A percentile compares a stretch with the other conserved stretches of the same genome.
Evolutionary conservation across 768 basidiomycete species (phyloP).

Genomic region (Cystoderma amianthinum): DNA sequence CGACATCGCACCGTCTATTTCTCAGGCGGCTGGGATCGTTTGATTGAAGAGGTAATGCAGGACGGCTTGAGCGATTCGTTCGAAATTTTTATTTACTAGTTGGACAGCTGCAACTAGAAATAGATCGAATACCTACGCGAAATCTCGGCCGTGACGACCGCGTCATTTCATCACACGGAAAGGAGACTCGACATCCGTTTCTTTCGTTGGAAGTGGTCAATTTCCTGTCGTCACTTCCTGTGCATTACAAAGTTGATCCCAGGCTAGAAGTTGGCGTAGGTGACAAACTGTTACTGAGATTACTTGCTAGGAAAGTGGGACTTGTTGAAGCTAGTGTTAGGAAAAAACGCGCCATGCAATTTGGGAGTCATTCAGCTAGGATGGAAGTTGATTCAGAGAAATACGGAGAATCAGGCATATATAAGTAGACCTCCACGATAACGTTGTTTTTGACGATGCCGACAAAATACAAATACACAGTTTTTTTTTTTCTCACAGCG

Average conservation of each 20-base stretch:
- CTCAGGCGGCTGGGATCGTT: constrained; percentile 61
- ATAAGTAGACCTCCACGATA: too few relatives aligned
- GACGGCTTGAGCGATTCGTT: too few relatives aligned
- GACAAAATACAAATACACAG: too few relatives aligned
- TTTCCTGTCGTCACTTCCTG: constrained; percentile 73
- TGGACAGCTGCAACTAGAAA: constrained; percentile 88
- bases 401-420: constrained; percentile 41
- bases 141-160: constrained; percentile 96
- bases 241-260: constrained; percentile 79
- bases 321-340: constrained; percentile 64
- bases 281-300: constrained; percentile 81
- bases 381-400: constrained; percentile 58
- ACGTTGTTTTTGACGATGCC: too few relatives aligned
- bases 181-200: constrained; percentile 90
- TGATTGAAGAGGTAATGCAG: constrained; percentile 78
- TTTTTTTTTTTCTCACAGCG: too few relatives aligned
- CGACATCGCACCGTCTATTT: constrained; percentile 77
- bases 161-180: constrained; percentile 83
- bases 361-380: constrained; percentile 82
- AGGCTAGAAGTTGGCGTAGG: constrained; percentile 70
- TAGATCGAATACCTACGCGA: constrained; percentile 79
- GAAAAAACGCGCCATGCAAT: constrained; percentile 96
- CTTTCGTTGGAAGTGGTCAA: constrained; percentile 73
- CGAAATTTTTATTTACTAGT: constrained; percentile 1
- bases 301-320: constrained; percentile 68